Percentiles rank a stretch among this genome's conserved stretches.
Evolutionary conservation across 2,329 filamentous ascomycete genomes (phyloP).

Genomic region (Cladophialophora yegresii): DNA sequence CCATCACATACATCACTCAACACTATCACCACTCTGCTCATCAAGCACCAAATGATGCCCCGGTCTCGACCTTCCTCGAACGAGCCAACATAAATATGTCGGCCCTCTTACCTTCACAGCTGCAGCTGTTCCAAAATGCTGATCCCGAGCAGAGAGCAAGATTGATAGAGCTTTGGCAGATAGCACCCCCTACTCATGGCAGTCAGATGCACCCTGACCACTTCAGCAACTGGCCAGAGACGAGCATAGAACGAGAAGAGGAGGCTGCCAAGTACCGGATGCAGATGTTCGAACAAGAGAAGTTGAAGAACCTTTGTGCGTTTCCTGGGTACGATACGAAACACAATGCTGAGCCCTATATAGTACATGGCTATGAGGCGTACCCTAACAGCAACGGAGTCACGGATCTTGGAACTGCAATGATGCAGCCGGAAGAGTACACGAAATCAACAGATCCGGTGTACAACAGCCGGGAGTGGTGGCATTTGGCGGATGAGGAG

Average conservation of each 20-base stretch:
- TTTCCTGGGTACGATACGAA: slow-evolving; percentile 36
- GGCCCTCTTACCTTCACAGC: slow-evolving; percentile 70
- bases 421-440: slow-evolving; percentile 37
- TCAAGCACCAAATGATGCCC: slow-evolving; percentile 54
- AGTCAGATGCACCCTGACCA: slow-evolving; percentile 60
- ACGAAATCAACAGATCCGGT: slow-evolving; percentile 46
- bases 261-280: slow-evolving; percentile 61
- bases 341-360: slow-evolving; percentile 75
- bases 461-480: slow-evolving; percentile 46
- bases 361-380: slow-evolving; percentile 76
- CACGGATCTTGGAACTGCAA: slow-evolving; percentile 21
- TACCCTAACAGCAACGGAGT: slow-evolving; percentile 67
- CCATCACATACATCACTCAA: slow-evolving; percentile 73
- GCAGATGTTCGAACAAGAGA: slow-evolving; percentile 45
- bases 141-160: slow-evolving; percentile 70
- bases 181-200: slow-evolving; percentile 68
- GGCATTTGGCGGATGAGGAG: slow-evolving; percentile 38
- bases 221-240: slow-evolving; percentile 59
- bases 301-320: slow-evolving; percentile 52
- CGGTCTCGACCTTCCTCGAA: slow-evolving; percentile 54
- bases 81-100: slow-evolving; percentile 66
- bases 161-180: slow-evolving; percentile 81
- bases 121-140: slow-evolving; percentile 76
- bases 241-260: slow-evolving; percentile 58
- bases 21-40: slow-evolving; percentile 85